Evolutionary conservation across 1,139 yeast species (phyloP), one percentile per base, ranked within the genome.

Genomic region (Candida pseudoviswanathii): DNA sequence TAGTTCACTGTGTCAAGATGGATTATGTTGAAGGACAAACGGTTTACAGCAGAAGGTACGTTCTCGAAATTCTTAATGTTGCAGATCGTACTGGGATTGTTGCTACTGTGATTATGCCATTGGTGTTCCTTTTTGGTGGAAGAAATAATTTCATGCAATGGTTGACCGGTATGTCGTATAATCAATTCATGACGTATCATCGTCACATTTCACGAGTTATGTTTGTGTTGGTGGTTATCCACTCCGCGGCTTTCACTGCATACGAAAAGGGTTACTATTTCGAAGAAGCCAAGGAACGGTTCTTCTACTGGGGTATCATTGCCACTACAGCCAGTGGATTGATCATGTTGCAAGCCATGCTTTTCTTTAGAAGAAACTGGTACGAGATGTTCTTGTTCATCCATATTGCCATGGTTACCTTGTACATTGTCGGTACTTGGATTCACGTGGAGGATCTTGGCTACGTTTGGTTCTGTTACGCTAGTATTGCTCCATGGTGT

Each of bases 121-220:
- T 78, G 5, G 59, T 81, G 41, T 68, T 82, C 24, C 63, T 84
- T 42, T 82, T 85, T 61, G 82, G 84, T 7, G 87, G 88, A 11
- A 73, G 89, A 68, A 87, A 87, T 63, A 87, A 86, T 62, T 66
- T 86, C 46, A 65, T 87, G 58, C 81, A 82, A 55, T 76, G 79
- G 73, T 43, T 83, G 40, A 83, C 90, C 2, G 88, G 90, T 41
- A 84, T 90, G 86, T 73, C 80, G 25, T 79, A 78, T 56, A 70
- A 83, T 1, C 75, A 87, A 42, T 85, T 86, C 61, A 70, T 84
- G 16, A 16, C 16, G 2, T 16, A 16, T 2, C 16, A 16, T 2
- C 16, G 16, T 16, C 16, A 16, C 16, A 16, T 16, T 16, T 1
- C 16, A 16, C 1, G 16, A 16, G 16, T 16, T 2, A 16, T 16